These are phyloP conservation scores for Chaetomiaceae sp. DNA, from an alignment of 2,329 filamentous ascomycete genomes.

Conservation along the genomic window DNA sequence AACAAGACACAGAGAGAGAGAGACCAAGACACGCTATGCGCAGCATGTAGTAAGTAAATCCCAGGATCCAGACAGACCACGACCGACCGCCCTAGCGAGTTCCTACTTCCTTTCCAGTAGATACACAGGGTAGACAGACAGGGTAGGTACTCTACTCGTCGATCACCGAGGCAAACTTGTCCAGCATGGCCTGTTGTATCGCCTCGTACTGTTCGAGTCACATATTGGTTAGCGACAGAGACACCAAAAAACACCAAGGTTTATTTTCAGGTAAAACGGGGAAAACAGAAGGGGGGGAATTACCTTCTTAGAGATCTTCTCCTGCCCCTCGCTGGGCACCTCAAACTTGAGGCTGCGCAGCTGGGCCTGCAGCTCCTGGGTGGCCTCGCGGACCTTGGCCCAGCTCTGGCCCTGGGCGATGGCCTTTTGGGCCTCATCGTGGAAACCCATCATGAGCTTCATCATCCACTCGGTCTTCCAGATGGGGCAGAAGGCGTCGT, in stretches of 20 bases:
- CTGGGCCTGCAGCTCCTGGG: conserved; percentile 76
- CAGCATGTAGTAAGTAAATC: too few relatives aligned
- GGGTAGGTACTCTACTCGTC: conserved; percentile 91
- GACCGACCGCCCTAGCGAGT: too few relatives aligned
- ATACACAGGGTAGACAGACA: too few relatives aligned
- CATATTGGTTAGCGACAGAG: neutral
- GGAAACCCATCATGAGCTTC: conserved; percentile 98
- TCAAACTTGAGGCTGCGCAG: conserved; percentile 97
- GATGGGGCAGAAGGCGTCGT: conserved; percentile 97
- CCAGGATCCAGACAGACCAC: too few relatives aligned
- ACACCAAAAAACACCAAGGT: neutral
- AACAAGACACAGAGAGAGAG: too few relatives aligned
- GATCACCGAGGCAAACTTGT: conserved; percentile 94
- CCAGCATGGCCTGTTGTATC: conserved; percentile 84
- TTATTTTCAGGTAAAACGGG: neutral
- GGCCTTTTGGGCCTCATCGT: conserved; percentile 95
- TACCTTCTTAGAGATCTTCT: conserved; percentile 78
- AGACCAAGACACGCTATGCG: too few relatives aligned
- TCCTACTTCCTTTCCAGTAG: neutral
- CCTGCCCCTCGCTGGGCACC: conserved; percentile 78
- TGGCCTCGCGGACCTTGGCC: conserved; percentile 88
- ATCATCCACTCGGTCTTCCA: conserved; percentile 99
- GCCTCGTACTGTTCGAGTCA: conserved; percentile 70
- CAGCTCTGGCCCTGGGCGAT: conserved; percentile 86
- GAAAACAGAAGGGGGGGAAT: conserved; percentile 32